Percentiles rank a stretch among this genome's conserved stretches.
Conservation (phyloP, 352 stramenopile genomes). For the Globisporangium parvum region DNA sequence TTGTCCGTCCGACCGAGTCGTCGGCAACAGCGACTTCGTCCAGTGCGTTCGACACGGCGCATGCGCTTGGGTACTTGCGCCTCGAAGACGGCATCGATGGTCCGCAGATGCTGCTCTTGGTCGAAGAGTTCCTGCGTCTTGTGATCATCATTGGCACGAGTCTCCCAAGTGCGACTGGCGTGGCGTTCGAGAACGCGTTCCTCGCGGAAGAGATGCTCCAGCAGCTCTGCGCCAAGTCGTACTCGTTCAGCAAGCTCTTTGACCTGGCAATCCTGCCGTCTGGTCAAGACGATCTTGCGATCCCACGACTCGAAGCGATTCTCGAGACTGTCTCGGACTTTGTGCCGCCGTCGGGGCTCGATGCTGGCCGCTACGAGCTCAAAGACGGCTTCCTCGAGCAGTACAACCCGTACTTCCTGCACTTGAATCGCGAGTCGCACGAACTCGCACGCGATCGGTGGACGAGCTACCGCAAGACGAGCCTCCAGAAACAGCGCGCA, state of each 20-base stretch:
- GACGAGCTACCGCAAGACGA: conserved; percentile 62
- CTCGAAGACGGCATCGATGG: conserved; percentile 62
- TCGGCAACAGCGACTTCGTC: neutral
- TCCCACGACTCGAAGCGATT: conserved; percentile 54
- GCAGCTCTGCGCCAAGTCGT: conserved; percentile 74
- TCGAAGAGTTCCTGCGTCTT: conserved; percentile 80
- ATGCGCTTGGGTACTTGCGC: conserved; percentile 35
- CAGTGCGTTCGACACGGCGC: conserved; percentile 9
- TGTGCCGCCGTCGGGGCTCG: conserved; percentile 60
- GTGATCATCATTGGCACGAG: conserved; percentile 74
- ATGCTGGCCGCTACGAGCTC: conserved; percentile 76
- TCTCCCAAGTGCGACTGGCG: conserved; percentile 52
- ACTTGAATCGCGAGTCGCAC: conserved; percentile 79
- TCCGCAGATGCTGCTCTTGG: conserved; percentile 65
- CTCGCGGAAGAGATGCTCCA: conserved; percentile 82
- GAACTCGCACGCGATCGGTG: conserved; percentile 79
- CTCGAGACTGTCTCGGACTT: conserved; percentile 67
- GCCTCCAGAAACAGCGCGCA: conserved; percentile 23
- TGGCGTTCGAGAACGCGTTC: conserved; percentile 65
- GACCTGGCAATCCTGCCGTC: conserved; percentile 77
- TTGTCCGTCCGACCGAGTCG: conserved; percentile 19
- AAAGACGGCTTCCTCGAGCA: conserved; percentile 64
- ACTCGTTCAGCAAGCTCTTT: conserved; percentile 77
- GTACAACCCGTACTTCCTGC: conserved; percentile 86
- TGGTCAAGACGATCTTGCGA: conserved; percentile 76